These are phyloP conservation scores for Leccinum aurantiacum DNA, from an alignment of 768 basidiomycete genomes.

Conservation along the genomic window DNA sequence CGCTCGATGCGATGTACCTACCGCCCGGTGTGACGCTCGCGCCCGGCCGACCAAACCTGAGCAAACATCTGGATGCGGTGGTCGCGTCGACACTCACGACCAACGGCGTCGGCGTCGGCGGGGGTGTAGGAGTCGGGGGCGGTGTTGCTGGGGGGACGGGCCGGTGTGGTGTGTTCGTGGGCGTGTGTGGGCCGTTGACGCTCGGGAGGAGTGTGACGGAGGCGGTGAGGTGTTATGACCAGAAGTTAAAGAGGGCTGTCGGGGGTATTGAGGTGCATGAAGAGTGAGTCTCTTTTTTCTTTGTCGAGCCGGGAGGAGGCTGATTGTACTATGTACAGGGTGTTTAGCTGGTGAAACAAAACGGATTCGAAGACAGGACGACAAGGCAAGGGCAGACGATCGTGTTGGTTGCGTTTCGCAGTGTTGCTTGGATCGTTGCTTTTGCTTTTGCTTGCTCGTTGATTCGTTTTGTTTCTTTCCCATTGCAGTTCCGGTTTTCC, in stretches of 20 bases:
- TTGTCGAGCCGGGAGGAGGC: background rate
- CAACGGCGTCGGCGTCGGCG: conserved; percentile 28
- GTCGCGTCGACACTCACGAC: conserved; percentile 38
- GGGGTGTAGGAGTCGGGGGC: background rate
- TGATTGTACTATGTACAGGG: background rate
- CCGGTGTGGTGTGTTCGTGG: conserved; percentile 39
- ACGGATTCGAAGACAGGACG: background rate
- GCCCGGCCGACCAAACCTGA: conserved; percentile 54
- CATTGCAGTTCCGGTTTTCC: too few relatives aligned
- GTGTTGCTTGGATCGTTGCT: too few relatives aligned
- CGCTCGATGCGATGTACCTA: conserved; percentile 31
- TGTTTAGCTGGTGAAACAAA: background rate
- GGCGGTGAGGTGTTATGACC: conserved; percentile 24
- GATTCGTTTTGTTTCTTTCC: too few relatives aligned
- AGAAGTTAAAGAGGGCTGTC: background rate
- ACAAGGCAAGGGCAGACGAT: too few relatives aligned
- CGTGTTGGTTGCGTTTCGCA: too few relatives aligned
- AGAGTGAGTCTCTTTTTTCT: background rate
- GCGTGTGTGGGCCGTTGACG: conserved; percentile 41
- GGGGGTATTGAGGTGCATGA: background rate
- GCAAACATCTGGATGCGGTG: conserved; percentile 44
- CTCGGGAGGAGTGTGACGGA: conserved; percentile 34
- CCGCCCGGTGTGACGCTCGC: conserved; percentile 44
- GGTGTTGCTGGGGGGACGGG: conserved; percentile 26
- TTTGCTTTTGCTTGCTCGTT: too few relatives aligned